Conservation (phyloP, 257 asterid genomes). For the Solanum etuberosum region DNA sequence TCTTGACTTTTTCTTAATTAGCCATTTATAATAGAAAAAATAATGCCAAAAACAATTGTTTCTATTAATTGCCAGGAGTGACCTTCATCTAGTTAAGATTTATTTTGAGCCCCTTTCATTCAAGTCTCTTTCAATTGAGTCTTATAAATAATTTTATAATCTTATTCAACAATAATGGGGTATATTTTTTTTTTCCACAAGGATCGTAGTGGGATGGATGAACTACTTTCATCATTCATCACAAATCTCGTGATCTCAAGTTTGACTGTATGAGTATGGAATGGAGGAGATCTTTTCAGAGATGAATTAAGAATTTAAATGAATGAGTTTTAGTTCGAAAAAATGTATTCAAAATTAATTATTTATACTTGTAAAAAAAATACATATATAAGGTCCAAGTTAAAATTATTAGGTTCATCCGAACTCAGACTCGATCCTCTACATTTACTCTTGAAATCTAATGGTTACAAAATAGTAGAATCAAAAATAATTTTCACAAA, state of each 20-base stretch:
- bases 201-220: not conserved
- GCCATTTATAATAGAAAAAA: not conserved
- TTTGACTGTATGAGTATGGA: not conserved
- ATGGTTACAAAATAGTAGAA: not conserved
- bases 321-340: rapidly evolving
- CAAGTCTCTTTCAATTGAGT: slow-evolving; percentile 8
- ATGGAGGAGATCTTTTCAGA: not conserved
- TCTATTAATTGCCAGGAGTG: not conserved
- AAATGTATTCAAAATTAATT: not conserved
- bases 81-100: not conserved
- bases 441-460: not conserved
- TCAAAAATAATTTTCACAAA: not conserved
- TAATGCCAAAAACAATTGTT: not conserved
- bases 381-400: not conserved
- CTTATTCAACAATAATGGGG: not conserved
- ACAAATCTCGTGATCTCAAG: not conserved
- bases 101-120: not conserved
- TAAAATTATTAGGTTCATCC: not conserved
- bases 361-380: not conserved
- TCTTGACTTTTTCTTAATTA: not conserved
- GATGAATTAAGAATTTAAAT: not conserved
- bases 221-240: not conserved
- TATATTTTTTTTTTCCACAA: not conserved
- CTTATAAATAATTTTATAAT: not conserved
- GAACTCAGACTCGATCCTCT: not conserved